A percentile compares a stretch with the other conserved stretches of the same genome.
phyloP scores from a whole-genome alignment of 768 basidiomycete species.

The Trametes cinnabarina region DNA sequence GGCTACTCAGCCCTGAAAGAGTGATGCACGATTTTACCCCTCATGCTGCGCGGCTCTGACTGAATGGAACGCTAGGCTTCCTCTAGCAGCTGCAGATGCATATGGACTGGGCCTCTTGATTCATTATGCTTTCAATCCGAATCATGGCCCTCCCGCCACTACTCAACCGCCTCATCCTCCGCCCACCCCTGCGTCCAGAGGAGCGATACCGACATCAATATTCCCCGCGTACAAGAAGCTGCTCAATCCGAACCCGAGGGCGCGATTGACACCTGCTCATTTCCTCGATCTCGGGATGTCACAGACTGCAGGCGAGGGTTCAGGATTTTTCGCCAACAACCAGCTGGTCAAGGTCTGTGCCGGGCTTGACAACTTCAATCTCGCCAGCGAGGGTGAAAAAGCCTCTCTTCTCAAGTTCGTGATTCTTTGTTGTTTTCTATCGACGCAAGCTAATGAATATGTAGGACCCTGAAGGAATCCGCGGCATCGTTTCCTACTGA shows the following conservation, averaged over 20 bases:
- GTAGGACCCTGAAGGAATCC: conserved; percentile 76
- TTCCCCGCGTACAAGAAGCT: conserved; percentile 86
- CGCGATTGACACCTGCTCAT: conserved; percentile 68
- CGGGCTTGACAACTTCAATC: conserved; percentile 80
- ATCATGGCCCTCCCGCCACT: conserved; percentile 66
- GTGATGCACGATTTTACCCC: conserved; percentile 39
- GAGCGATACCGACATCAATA: conserved; percentile 67
- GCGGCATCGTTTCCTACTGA: conserved; percentile 79
- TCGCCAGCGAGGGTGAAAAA: conserved; percentile 82
- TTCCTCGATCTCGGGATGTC: conserved; percentile 84
- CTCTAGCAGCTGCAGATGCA: conserved; percentile 71
- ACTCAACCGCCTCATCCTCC: conserved; percentile 73
- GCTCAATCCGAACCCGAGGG: conserved; percentile 84
- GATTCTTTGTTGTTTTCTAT: background rate
- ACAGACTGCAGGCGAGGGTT: conserved; percentile 50
- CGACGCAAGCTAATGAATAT: background rate
- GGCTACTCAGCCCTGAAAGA: conserved; percentile 86
- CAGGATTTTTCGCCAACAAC: conserved; percentile 83
- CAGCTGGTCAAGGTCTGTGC: conserved; percentile 80
- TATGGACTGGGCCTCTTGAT: conserved; percentile 88
- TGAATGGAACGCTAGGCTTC: conserved; percentile 32
- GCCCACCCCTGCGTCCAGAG: conserved; percentile 72
- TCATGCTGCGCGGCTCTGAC: background rate
- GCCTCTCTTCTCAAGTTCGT: conserved; percentile 61
- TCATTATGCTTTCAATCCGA: conserved; percentile 85